Conservation (phyloP, 116 monocot species). For the Phalaenopsis hybrid region DNA sequence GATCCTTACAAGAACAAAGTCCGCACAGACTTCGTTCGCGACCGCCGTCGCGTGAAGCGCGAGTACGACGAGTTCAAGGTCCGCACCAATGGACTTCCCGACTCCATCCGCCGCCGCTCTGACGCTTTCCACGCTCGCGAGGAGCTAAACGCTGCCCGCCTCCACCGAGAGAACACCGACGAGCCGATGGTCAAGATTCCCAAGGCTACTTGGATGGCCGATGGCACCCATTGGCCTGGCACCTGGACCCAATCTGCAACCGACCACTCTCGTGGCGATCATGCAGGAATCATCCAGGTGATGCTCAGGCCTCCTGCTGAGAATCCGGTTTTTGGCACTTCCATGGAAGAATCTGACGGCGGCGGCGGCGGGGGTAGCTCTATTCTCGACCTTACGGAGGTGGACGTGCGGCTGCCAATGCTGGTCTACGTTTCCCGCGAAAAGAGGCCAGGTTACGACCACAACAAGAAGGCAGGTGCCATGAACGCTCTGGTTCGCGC, state of each 20-base stretch:
- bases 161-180: not conserved
- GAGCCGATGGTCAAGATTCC: conserved; percentile 12
- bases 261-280: conserved; percentile 12
- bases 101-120: conserved; percentile 12
- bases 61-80: conserved; percentile 25
- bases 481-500: conserved; percentile 19
- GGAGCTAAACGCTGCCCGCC: conserved; percentile 9
- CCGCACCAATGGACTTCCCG: conserved; percentile 9
- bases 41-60: conserved; percentile 9
- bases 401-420: conserved; percentile 13
- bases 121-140: conserved; percentile 14
- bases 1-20: conserved; percentile 20
- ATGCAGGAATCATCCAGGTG: conserved; percentile 15
- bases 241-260: conserved; percentile 7
- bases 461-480: conserved; percentile 18
- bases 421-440: conserved; percentile 16
- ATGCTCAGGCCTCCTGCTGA: conserved; percentile 12
- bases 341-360: not conserved
- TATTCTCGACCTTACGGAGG: conserved; percentile 8
- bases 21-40: conserved; percentile 10
- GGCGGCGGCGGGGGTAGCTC: not conserved
- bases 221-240: conserved; percentile 16
- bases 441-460: conserved; percentile 14
- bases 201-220: conserved; percentile 17
- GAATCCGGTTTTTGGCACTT: not conserved